A percentile compares a stretch with the other conserved stretches of the same genome.
Conservation (phyloP, 768 basidiomycete genomes). For the Xerocomellus amylosporus region DNA sequence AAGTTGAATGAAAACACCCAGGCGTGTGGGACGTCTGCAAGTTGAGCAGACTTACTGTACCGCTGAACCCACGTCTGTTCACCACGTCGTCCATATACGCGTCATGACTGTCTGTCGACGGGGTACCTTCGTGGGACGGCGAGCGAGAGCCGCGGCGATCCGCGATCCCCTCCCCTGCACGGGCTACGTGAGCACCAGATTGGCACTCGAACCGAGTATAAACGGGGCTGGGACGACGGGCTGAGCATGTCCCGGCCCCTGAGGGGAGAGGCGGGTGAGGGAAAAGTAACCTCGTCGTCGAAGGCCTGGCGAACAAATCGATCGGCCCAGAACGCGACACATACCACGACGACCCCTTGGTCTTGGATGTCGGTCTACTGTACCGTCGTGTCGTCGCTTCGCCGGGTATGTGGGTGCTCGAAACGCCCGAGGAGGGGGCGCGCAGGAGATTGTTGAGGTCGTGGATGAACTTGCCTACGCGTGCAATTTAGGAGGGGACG, state of each 20-base stretch:
- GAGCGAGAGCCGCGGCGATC: conserved; percentile 26
- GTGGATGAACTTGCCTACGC: conserved; percentile 35
- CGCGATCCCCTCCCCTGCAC: conserved; percentile 11
- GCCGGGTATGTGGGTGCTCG: conserved; percentile 47
- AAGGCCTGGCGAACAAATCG: conserved; percentile 33
- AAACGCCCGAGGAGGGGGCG: conserved; percentile 44
- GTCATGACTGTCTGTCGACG: too few relatives aligned
- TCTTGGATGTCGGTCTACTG: conserved; percentile 27
- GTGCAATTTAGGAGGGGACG: conserved; percentile 37
- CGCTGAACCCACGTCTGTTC: conserved; percentile 84
- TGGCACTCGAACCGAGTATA: conserved; percentile 31
- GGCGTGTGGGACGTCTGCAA: conserved; percentile 80
- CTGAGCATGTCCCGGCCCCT: neutral
- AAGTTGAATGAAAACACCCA: conserved; percentile 88
- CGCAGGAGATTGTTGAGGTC: conserved; percentile 45
- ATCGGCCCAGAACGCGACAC: conserved; percentile 24
- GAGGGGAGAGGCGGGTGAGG: conserved; percentile 11
- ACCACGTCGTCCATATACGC: conserved; percentile 92
- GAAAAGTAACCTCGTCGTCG: conserved; percentile 28
- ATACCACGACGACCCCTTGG: conserved; percentile 30
- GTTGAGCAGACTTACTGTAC: conserved; percentile 60
- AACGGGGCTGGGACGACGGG: conserved; percentile 26
- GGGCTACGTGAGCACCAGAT: conserved; percentile 28
- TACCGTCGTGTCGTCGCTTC: conserved; percentile 28
- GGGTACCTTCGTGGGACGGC: conserved; percentile 30